Evolutionary conservation across 75 land plant genomes (phyloP).

Genomic region (Picea glauca): DNA sequence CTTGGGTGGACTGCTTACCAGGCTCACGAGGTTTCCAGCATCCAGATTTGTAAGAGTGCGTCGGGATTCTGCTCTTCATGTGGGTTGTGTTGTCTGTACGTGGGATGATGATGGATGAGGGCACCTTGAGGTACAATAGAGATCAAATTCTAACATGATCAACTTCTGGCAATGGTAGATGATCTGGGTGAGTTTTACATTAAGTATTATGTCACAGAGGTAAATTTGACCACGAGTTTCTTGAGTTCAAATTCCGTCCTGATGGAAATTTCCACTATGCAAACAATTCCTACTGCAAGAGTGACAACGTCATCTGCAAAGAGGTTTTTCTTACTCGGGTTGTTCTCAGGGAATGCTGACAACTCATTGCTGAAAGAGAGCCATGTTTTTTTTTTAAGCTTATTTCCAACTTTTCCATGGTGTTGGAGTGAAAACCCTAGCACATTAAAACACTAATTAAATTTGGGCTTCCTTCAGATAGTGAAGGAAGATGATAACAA

Average conservation of each 20-base stretch:
- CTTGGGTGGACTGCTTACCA: no score
- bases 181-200: constrained; percentile 75
- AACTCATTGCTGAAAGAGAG: constrained; percentile 13
- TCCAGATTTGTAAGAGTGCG: no score
- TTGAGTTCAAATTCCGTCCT: constrained; percentile 94
- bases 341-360: constrained; percentile 19
- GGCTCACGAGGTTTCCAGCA: no score
- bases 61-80: no score
- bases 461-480: constrained; percentile 36
- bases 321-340: constrained; percentile 31
- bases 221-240: constrained; percentile 95
- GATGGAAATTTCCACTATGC: constrained; percentile 40
- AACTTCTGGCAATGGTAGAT: constrained; percentile 14
- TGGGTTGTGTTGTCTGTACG: no score
- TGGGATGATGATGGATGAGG: no score
- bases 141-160: no score
- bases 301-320: constrained; percentile 35
- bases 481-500: constrained; percentile 94
- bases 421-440: not conserved
- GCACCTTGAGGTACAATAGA: no score
- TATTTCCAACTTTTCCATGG: not conserved
- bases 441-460: not conserved
- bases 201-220: no score
- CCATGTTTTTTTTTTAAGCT: not conserved
- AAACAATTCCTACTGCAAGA: constrained; percentile 38